Base-by-base conservation (phyloP, 495 filamentous ascomycete species). In the Penicillium egyptiacum region DNA sequence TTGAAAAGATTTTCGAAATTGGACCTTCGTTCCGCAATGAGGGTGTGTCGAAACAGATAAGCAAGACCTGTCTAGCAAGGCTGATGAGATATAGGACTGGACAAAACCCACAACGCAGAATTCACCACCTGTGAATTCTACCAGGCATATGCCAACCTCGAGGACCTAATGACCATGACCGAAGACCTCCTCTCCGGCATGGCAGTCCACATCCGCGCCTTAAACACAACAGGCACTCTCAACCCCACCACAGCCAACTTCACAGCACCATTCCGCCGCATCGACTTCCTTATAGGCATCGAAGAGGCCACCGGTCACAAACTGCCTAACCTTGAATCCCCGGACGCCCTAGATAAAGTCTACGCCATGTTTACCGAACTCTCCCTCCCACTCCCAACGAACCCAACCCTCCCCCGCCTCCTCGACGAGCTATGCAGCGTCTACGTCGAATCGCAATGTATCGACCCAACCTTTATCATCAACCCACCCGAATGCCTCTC, bases 61-160 rank as follows among this genome's bases (percentile, higher is more conserved):
- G 0, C 11, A 37, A 28, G n/a, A 11, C n/a, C 1, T 25, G 11
- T 16, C 5, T 42, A 28, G 22, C 20, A 42, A 47, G 31, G 43
- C 49, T 61, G 10, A 64, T 14, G 19, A 25, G 35, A 4, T 28
- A 6, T 40, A 86, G 83, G 86, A 10, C 71, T 97, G 39, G 94
- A 98, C 73, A 82, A 86, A 23, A 96, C 89, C 0, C 94, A 97
- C 72, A 98, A 98, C 65, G 92, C 94, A 6, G 94, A 98, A 70
- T 98, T 97, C 75, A 92, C 88, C 23, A 97, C 88, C 33, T 97
- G 92, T 78, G 94, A 98, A 74, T 97, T 96, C 79, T 98, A 98
- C 71, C 83, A 86, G 50, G 85, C 90, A 12, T 96, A 91, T 62
- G 86, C 89, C 50, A 88, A 85, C 57, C 79, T 97, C 0, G 79